These are phyloP conservation scores for Withania somnifera DNA, from an alignment of 305 asterid species.

Conservation along the genomic window DNA sequence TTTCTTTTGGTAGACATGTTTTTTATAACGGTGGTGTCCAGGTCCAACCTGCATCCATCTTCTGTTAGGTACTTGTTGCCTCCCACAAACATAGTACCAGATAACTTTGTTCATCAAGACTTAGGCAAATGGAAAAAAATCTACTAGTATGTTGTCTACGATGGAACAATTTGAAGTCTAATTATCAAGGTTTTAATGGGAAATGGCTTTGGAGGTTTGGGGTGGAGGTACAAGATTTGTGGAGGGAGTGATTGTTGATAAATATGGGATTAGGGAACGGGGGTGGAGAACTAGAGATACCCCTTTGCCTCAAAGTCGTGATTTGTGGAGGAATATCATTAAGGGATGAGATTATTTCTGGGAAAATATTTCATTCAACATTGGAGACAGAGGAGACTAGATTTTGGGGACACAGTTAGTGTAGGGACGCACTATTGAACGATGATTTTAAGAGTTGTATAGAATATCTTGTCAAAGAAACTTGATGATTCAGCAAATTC, in stretches of 20 bases:
- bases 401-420: background rate
- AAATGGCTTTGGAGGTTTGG: background rate
- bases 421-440: background rate
- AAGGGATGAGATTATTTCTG: background rate
- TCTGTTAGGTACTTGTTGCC: background rate
- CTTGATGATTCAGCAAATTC: background rate
- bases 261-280: background rate
- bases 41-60: background rate
- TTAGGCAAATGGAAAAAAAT: background rate
- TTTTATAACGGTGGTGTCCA: background rate
- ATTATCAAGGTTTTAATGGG: background rate
- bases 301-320: background rate
- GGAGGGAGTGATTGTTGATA: background rate
- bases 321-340: background rate
- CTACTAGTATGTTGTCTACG: background rate
- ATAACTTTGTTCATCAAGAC: background rate
- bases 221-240: background rate
- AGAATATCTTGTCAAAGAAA: background rate
- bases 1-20: background rate
- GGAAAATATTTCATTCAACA: too few species aligned
- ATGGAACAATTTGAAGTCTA: background rate
- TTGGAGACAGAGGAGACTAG: too few species aligned
- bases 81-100: background rate
- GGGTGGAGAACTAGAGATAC: background rate
- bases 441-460: background rate